Percentiles rank a stretch among this genome's conserved stretches.
These are phyloP conservation scores for Trypanosoma melophagium DNA, from an alignment of 208 protist genomes.

Conservation along the genomic window DNA sequence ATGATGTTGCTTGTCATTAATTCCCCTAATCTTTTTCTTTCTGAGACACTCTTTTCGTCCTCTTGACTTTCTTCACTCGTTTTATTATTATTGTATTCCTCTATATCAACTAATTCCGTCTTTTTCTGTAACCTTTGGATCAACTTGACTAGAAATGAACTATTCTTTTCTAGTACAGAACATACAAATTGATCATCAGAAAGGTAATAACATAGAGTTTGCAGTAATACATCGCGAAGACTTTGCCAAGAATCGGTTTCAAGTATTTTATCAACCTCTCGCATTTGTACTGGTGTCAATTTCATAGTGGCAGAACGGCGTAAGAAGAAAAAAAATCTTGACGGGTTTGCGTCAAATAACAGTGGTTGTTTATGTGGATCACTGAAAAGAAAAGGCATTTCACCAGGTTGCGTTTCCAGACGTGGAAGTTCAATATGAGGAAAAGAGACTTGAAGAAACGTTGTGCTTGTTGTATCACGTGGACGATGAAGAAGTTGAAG, in stretches of 20 bases:
- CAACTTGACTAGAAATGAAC: constrained; percentile 15
- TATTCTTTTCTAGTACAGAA: constrained; percentile 20
- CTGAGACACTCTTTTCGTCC: not conserved
- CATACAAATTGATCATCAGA: constrained; percentile 16
- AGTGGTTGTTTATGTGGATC: not conserved
- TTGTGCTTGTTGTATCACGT: constrained; percentile 27
- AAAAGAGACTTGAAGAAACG: constrained; percentile 13
- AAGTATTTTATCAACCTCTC: constrained; percentile 24
- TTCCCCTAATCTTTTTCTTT: not conserved
- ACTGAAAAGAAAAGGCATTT: constrained; percentile 30
- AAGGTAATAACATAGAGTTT: constrained; percentile 5
- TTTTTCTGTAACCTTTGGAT: constrained; percentile 21
- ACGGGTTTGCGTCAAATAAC: constrained; percentile 42
- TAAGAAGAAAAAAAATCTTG: constrained; percentile 32
- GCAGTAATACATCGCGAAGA: not conserved
- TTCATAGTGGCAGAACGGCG: constrained; percentile 24
- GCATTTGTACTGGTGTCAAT: constrained; percentile 30
- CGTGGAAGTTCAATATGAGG: constrained; percentile 32
- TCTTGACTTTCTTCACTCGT: not conserved
- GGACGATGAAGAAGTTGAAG: constrained; percentile 46
- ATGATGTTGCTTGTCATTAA: constrained; percentile 29
- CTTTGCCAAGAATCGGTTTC: constrained; percentile 2
- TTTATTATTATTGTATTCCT: not conserved
- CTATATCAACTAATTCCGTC: not conserved
- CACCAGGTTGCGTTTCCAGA: constrained; percentile 51